Conservation (phyloP, 2,329 filamentous ascomycete genomes). For the Aplosporella prunicola region DNA sequence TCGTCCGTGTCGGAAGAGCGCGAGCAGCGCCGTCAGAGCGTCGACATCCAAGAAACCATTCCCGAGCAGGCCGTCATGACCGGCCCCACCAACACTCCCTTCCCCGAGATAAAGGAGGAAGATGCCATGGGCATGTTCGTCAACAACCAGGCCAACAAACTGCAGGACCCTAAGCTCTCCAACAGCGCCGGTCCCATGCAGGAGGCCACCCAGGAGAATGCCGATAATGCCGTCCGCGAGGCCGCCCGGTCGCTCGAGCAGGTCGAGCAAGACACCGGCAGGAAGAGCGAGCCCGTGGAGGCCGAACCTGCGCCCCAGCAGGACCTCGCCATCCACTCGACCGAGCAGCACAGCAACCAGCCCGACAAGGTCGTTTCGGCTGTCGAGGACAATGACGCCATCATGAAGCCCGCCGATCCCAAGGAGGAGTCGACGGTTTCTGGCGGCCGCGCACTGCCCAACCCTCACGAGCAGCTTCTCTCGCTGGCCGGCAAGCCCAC, state of each 20-base stretch:
- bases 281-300: constrained; percentile 1
- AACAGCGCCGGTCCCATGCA: constrained; percentile 20
- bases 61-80: constrained; percentile 36
- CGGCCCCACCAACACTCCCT: constrained; percentile 26
- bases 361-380: constrained; percentile 36
- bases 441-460: constrained; percentile 28
- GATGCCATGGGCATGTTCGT: constrained; percentile 14
- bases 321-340: constrained; percentile 14
- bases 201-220: constrained; percentile 10
- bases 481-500: too few relatives aligned
- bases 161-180: constrained; percentile 29
- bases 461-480: constrained; percentile 27
- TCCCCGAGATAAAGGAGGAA: constrained; percentile 20
- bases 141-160: constrained; percentile 18
- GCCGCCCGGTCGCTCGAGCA: constrained; percentile 1
- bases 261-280: constrained; percentile 7
- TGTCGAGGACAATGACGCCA: constrained; percentile 32
- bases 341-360: constrained; percentile 24
- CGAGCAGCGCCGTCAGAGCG: constrained; percentile 28
- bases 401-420: constrained; percentile 32
- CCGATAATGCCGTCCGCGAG: constrained; percentile 9
- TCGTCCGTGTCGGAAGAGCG: constrained; percentile 32
- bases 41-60: constrained; percentile 27
- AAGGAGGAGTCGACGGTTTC: constrained; percentile 29
- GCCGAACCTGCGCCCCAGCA: constrained; percentile 7